Evolutionary conservation across 768 basidiomycete species (phyloP), one percentile per base, ranked within the genome.

Genomic region (Suillus hirtellus): DNA sequence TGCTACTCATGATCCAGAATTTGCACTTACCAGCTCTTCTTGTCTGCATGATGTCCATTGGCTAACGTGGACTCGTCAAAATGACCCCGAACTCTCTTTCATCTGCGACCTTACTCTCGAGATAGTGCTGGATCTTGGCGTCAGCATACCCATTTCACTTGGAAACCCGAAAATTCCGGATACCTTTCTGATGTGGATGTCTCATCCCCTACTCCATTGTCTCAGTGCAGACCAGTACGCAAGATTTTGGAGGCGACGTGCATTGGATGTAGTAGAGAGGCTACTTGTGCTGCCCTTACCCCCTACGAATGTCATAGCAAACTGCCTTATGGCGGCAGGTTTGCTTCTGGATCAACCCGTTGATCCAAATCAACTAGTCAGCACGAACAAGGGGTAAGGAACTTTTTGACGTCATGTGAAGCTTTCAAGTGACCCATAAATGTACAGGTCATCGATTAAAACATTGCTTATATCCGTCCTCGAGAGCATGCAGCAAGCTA

Each of bases 201-300:
- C 60, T 19, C 63, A 63, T 46, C 46, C 61, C 2, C 59, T 63
- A 19, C 63, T 62, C 31, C 60, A 63, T 38, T 61, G 60, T 19
- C 61, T 63, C 12, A 35, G 37, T 15, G 44, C 47, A 42, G 19
- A 61, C 19, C 34, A 43, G 34, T 55, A 31, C 27, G 49, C 63
- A 38, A 42, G 44, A 31, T 55, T 55, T 24, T 50, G 46, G 49
- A 63, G 60, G 24, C 59, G 53, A 17, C 47, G 59, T 8, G 63
- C 63, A 21, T 47, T 63, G 24, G 47, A 61, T 38, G 60, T 46
- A 27, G 38, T 63, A 21, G n/a, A 46, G 31, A 40, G 60, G 40
- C n/a, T 63, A n/a, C 49, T 63, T 42, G 37, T 31, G 3, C 21
- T 31, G 12, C 60, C 63, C 17, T 42, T 63, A 6, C 63, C 60